Evolutionary conservation across 1,284 basidiomycete species (phyloP), one percentile per base, ranked within the genome.

Genomic region (Inonotus hispidus): DNA sequence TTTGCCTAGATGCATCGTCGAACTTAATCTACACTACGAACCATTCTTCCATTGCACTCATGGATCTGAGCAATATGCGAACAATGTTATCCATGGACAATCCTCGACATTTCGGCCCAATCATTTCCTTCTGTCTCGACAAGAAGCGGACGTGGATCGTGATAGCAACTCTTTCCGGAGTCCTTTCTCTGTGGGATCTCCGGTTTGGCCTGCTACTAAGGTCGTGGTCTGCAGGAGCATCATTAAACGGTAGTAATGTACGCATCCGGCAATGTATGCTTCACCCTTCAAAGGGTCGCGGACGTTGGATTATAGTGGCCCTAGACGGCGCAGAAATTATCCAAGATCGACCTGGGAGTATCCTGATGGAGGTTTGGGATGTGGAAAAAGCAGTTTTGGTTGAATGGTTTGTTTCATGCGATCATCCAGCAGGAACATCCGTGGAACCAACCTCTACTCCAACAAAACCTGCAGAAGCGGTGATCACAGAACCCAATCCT

Each of bases 171-270:
- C 84, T 89, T 1, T 83, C 83, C 1, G 96, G 96, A 3, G 82
- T 88, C 8, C 75, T 98, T 6, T 86, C 88, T 2, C 79, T 98
- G 1, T 98, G 95, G 95, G 96, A 99, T 74, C 82, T 95, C 56
- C 86, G 96, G 1, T 98, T 98, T 66, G 93, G 93, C 0, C 76
- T 98, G n/a, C 75, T 91, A 5, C 77, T 98, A 67, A 89, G 90
- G 70, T 90, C 85, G 55, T 98, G 95, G 95, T 83, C 85, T 65
- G 85, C 87, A 0, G 86, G 85, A n/a, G 77, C 79, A 10, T 77
- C 85, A 0, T 77, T 81, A 11, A 82, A 83, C 0, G 73, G 19
- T 10, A 57, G 19, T 23, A 75, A 77, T 13, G 79, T 77, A 2
- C 79, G 83, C 16, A 82, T 93, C 25, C 81, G 90, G 63, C 84